Conservation (phyloP, 495 filamentous ascomycete species). For the Aspergillus taichungensis region DNA sequence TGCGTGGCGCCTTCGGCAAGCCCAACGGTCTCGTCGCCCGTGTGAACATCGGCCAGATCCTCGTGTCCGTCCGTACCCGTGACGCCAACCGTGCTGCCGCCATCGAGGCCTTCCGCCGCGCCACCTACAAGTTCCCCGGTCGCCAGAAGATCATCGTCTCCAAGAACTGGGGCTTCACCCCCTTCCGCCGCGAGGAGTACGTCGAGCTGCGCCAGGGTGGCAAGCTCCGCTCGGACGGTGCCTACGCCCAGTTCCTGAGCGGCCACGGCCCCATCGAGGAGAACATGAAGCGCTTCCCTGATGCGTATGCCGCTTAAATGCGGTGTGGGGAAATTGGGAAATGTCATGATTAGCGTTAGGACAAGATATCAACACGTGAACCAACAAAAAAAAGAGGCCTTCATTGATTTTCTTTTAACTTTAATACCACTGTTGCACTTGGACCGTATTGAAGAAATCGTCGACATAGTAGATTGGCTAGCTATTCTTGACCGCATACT, state of each 20-base stretch:
- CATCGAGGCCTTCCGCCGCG: conserved; percentile 96
- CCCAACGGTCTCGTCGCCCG: conserved; percentile 95
- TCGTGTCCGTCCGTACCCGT: conserved; percentile 92
- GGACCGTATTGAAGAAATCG: too few relatives aligned
- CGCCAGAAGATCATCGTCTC: conserved; percentile 99
- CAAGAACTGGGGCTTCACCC: conserved; percentile 99
- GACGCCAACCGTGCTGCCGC: conserved; percentile 82
- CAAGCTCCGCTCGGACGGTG: conserved; percentile 87
- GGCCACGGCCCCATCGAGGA: conserved; percentile 76
- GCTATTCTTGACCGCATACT: too few relatives aligned
- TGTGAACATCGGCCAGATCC: conserved; percentile 99
- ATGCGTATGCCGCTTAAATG: conserved; percentile 64
- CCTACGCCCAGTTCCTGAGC: conserved; percentile 96
- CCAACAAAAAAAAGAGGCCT: background rate
- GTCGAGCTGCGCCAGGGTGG: conserved; percentile 82
- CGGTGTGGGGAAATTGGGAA: background rate
- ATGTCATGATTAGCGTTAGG: background rate
- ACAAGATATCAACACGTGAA: background rate
- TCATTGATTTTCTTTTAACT: background rate
- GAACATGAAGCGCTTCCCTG: conserved; percentile 90
- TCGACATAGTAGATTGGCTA: too few relatives aligned
- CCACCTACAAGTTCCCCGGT: conserved; percentile 99
- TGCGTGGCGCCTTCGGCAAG: conserved; percentile 99
- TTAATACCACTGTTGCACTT: too few relatives aligned
- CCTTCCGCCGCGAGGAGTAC: conserved; percentile 94